Base-by-base conservation (phyloP, 495 filamentous ascomycete genomes). In the Poronia punctata region DNA sequence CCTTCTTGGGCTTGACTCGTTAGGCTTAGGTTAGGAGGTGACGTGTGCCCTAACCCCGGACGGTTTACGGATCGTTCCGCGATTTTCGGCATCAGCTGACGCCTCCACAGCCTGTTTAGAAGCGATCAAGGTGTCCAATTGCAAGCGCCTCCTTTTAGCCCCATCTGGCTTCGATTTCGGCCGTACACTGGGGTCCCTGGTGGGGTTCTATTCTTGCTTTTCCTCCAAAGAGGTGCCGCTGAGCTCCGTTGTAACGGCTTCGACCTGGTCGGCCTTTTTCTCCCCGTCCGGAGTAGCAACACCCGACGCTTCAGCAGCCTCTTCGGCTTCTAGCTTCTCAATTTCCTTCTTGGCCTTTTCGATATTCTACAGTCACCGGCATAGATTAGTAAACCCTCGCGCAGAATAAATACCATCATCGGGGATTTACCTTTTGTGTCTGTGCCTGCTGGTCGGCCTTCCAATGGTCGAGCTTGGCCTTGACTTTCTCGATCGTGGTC, bases 381-480 rank as follows among this genome's bases (percentile, higher is more conserved):
- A 45, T 82, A 80, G 60, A n/a, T 88, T 86, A 54, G 54, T 27
- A 33, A 35, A 16, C 20, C 3, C 31, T 23, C 21, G 23, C 4
- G 43, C 21, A 27, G 11, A 11, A 6, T 37, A 27, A 35, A 5
- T 3, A 12, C 10, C 8, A 16, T 20, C 29, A 14, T 2, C 32
- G 14, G 15, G 22, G 22, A 70, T 77, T 64, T 64, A 96, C 92
- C 75, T 87, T 83, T 46, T 84, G 78, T n/a, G 92, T 99, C 71
- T 95, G 86, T 40, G 75, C 71, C 24, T 85, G 77, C 68, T 96
- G 90, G 64, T 93, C 83, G 27, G 79, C 72, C 74, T 95, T 95
- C 86, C 90, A 99, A 51, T 82, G 75, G n/a, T 79, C 82, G 26
- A 95, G 70, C 73, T 97, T 97, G 43, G 75, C 84, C 59, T 87